Conservation (phyloP, 257 asterid species). For the Solanum chiquidenum region DNA sequence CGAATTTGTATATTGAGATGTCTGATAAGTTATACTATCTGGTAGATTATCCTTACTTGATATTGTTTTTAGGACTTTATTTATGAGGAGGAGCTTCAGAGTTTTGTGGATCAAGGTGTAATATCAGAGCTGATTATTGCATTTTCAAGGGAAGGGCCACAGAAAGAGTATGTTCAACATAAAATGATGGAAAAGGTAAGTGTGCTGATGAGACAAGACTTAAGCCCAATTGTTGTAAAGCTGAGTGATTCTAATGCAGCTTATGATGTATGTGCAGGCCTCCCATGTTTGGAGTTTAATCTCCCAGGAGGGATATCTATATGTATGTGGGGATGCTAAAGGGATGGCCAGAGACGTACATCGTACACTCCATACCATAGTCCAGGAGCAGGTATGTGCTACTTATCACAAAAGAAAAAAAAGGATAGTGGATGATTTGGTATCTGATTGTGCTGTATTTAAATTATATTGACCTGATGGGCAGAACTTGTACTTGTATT, state of each 20-base stretch:
- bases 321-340: conserved; percentile 83
- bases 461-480: background rate
- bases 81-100: conserved; percentile 55
- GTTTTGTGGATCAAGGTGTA: conserved; percentile 42
- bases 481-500: background rate
- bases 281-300: conserved; percentile 53
- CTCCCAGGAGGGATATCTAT: conserved; percentile 51
- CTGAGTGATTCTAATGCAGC: background rate
- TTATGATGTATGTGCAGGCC: conserved; percentile 27
- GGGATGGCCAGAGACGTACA: conserved; percentile 82
- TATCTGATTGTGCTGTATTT: background rate
- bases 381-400: conserved; percentile 49
- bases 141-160: conserved; percentile 68
- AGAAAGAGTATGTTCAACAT: conserved; percentile 74
- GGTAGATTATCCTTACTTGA: background rate
- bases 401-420: background rate
- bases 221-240: background rate
- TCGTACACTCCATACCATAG: conserved; percentile 56
- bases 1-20: background rate
- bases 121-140: conserved; percentile 65
- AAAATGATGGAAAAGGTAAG: conserved; percentile 57
- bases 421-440: background rate
- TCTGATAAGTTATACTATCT: background rate
- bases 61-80: conserved; percentile 48
- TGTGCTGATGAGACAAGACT: background rate